Evolutionary conservation across 106 monocot genomes (phyloP), one percentile per base, ranked within the genome.

Genomic region (Xerophyta viscosa): DNA sequence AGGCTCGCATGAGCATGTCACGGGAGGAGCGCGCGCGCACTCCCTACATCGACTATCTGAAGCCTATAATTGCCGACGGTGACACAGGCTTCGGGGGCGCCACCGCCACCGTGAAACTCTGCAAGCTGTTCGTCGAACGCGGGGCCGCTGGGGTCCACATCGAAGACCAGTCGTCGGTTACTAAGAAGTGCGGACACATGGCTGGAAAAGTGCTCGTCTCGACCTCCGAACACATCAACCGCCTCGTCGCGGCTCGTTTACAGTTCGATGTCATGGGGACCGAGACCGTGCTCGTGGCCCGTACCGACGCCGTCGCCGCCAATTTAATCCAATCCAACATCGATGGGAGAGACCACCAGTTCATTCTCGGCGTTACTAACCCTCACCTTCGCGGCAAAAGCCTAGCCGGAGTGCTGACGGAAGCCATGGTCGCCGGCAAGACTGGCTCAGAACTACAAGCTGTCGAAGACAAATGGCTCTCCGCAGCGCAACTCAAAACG

Each of bases 151-250:
- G 94, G 0, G 88, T 88, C 0, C 88, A 96, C 65, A 72, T 85
- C 27, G 94, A 96, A 55, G 94, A 96, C 62, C 84, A 96, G 63
- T 88, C 94, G 1, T 84, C 88, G 5, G 67, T 82, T 8, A 76
- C 94, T 20, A 96, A 96, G 84, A 96, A 89, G 60, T 96, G 94
- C 53, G 94, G 94, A 0, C 94, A 96, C 68, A 88, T 96, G 94
- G 88, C 94, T 22, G 84, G 94, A 2, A 96, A 96, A 36, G 94
- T 96, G 1, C 74, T 94, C 15, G 84, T 94, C 13, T 41, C 81
- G 0, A 70, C 73, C 15, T 29, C 50, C 46, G 94, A 96, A 59
- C 94, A 96, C 70, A 69, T 96, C 36, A 84, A 84, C 67, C 68
- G 84, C 25, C 84, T 96, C 14, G 94, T 96, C 2, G 88, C 84